Evolutionary conservation across 768 basidiomycete genomes (phyloP), one percentile per base, ranked within the genome.

Genomic region (Galerina marginata): DNA sequence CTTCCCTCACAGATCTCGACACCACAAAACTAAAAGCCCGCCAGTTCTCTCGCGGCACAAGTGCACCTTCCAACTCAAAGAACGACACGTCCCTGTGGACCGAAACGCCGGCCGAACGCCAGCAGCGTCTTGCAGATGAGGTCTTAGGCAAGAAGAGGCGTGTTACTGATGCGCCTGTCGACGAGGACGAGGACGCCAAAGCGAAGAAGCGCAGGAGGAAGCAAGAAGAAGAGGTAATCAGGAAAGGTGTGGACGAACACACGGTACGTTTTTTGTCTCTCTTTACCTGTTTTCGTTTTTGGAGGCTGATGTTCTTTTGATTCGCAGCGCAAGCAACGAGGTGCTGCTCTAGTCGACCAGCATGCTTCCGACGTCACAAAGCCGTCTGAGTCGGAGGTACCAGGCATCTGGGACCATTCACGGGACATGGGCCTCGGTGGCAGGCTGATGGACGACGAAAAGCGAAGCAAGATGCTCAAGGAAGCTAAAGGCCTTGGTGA

Each of bases 21-120:
- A 92, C 95, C 0, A 88, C 92, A 4, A 93, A 92, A 69, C 76
- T 95, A 20, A 90, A 87, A 72, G 77, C 86, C 2, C 87, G 93
- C 20, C 90, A 93, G 70, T 96, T 96, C 74, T 86, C 90, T n/a
- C 80, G 83, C 11, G 65, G 70, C 54, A 76, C 85, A 23, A 63
- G 75, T n/a, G 79, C 81, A 14, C 72, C 86, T 12, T 66, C 72
- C 2, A 71, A 77, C 11, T 75, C 79, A 1, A 73, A 79, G 45
- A 74, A 75, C 6, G 91, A 91, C 65, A 83, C 75, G 56, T 88
- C 88, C 2, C 81, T 96, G 11, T 99, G 97, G 97, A 99, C 97
- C 0, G 97, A 99, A 79, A 98, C 97, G 0, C 97, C 97, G 0
- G 89, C 89, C 0, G 94, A 99, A 71, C 84, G 90, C 14, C 94